phyloP scores from a whole-genome alignment of 116 monocot species.

The Phalaenopsis hybrid region DNA sequence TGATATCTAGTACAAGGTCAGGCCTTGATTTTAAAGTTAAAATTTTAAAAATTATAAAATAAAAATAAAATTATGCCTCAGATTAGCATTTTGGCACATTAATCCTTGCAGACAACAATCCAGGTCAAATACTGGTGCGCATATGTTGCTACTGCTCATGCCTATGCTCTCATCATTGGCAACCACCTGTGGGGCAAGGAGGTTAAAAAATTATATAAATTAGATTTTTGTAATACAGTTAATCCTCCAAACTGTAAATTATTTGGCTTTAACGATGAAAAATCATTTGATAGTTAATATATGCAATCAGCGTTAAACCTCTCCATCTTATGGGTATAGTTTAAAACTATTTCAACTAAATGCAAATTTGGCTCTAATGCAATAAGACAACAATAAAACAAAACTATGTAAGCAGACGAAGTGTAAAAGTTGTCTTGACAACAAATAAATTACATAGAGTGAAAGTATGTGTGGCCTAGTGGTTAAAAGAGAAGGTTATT shows the following conservation, averaged over 20 bases:
- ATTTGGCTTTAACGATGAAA: not conserved
- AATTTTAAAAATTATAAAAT: too few relatives aligned
- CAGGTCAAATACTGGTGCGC: constrained; percentile 1
- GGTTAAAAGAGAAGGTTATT: too few relatives aligned
- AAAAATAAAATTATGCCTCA: not conserved
- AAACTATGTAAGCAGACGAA: not conserved
- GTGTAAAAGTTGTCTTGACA: not conserved
- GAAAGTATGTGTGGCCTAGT: too few relatives aligned
- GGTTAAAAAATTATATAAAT: not conserved
- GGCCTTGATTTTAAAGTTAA: too few relatives aligned
- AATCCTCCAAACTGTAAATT: too few relatives aligned
- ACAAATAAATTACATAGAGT: not conserved
- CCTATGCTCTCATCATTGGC: constrained; percentile 1
- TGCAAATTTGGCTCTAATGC: not conserved
- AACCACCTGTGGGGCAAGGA: not conserved
- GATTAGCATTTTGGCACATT: constrained; percentile 9
- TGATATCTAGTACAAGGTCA: not conserved
- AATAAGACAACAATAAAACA: not conserved
- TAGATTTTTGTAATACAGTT: too few relatives aligned
- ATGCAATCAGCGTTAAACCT: not conserved
- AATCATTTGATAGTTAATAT: not conserved
- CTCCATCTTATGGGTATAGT: not conserved
- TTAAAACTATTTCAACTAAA: not conserved
- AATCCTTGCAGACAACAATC: not conserved
- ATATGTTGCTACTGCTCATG: not conserved